Conservation (phyloP, 768 basidiomycete genomes). For the Ramaria sp. region DNA sequence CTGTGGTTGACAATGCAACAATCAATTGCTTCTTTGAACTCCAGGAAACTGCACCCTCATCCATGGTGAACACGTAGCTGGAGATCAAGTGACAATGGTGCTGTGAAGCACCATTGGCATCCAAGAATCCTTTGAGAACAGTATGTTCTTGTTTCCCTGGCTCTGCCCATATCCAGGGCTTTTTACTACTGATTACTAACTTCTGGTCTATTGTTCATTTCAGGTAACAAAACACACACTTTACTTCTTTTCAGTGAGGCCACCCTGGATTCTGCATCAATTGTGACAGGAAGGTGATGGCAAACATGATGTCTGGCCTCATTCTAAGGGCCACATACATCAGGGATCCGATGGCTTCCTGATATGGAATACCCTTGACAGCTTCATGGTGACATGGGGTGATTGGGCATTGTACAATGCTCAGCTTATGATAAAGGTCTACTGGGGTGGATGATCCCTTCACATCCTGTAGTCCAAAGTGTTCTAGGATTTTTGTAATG, state of each 20-base stretch:
- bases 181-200: constrained; percentile 17
- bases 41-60: constrained; percentile 23
- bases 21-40: constrained; percentile 25
- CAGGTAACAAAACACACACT: constrained; percentile 32
- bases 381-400: constrained; percentile 1
- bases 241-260: constrained; percentile 25
- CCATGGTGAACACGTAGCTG: constrained; percentile 21
- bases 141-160: too few species aligned
- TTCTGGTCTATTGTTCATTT: constrained; percentile 18
- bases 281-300: constrained; percentile 17
- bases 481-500: constrained; percentile 10
- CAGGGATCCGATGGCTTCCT: constrained; percentile 17
- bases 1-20: constrained; percentile 25
- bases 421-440: not conserved
- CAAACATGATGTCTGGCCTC: constrained; percentile 12
- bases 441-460: constrained; percentile 7
- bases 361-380: not conserved
- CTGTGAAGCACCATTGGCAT: constrained; percentile 19
- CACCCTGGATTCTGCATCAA: constrained; percentile 23
- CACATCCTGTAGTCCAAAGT: constrained; percentile 7
- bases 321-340: constrained; percentile 17
- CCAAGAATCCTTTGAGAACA: constrained; percentile 12
- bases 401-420: not conserved
- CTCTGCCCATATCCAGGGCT: not conserved
- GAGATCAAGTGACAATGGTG: constrained; percentile 21